Evolutionary conservation across 2,329 filamentous ascomycete species (phyloP), one percentile per base, ranked within the genome.

Genomic region (Ambrosiella cleistominuta): DNA sequence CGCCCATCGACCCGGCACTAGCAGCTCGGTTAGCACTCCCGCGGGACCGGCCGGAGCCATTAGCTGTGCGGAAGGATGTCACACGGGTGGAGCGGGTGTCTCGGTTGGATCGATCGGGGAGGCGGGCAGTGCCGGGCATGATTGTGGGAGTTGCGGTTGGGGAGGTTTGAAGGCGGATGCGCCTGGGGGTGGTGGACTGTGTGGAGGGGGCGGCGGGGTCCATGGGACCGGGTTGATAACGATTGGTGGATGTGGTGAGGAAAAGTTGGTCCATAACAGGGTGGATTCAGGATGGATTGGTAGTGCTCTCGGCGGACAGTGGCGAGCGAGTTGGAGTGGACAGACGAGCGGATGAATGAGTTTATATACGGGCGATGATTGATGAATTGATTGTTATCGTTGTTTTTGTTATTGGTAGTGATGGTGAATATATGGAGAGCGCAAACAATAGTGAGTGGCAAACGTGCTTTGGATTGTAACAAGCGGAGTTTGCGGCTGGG

Each of bases 191-290:
- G 37, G 9, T 13, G 12, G 15, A 13, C 37, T 8, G 35, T 8
- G 13, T 27, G 52, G 12, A 39, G 15, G 8, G n/a, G 38, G 37
- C 42, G 15, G 52, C 40, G 35, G 7, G 17, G 52, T 54, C 52
- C 52, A 54, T 54, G 15, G 17, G 47, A 27, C 13, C 47, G 12
- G 35, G 17, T 8, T 15, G 5, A 36, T 27, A 2, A 36, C 63
- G 37, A 66, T 63, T 7, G 79, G 27, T 27, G 27, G 27, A 27
- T 27, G 27, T 27, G 3, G 27, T 27, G 27, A 27, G 27, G 27
- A 27, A 3, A 27, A 27, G 27, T 27, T 27, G 27, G 27, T 5
- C 4, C 4, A 27, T 27, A 27, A 27, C 27, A 27, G 27, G 27
- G 27, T 5, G 27, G 27, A 27, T 27, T 27, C 27, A 27, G 27